A percentile compares a stretch with the other conserved stretches of the same genome.
phyloP scores from a whole-genome alignment of 2,329 filamentous ascomycete genomes.

The Aspergillus costaricaensis region DNA sequence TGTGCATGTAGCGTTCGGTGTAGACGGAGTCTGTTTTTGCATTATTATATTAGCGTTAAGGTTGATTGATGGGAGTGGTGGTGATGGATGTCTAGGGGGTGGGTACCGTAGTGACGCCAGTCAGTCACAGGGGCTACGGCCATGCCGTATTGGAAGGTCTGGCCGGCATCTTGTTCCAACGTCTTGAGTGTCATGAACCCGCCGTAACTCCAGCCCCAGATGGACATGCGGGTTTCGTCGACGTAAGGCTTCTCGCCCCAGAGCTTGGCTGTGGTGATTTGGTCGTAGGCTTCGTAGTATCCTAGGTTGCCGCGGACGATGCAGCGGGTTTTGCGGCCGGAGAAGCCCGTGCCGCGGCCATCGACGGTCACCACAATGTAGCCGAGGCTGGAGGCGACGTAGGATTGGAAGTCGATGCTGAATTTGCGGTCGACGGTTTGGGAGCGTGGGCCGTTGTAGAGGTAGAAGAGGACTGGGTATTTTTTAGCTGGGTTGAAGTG shows the following conservation, averaged over 20 bases:
- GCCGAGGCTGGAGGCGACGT: conserved; percentile 78
- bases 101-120: conserved; percentile 79
- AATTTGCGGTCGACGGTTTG: conserved; percentile 83
- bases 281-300: conserved; percentile 80
- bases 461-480: conserved; percentile 92
- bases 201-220: conserved; percentile 99
- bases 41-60: too few species aligned
- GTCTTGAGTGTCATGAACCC: conserved; percentile 95
- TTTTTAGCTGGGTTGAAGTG: conserved; percentile 81
- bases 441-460: conserved; percentile 93
- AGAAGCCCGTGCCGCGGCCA: conserved; percentile 87
- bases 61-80: too few species aligned
- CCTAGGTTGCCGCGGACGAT: conserved; percentile 82
- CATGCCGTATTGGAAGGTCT: conserved; percentile 95
- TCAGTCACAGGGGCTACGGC: conserved; percentile 98
- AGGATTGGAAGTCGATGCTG: conserved; percentile 83
- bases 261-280: conserved; percentile 84
- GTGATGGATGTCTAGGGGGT: too few species aligned
- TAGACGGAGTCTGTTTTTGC: conserved; percentile 34
- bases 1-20: conserved; percentile 83
- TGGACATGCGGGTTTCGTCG: conserved; percentile 77
- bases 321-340: conserved; percentile 80
- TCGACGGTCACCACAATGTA: conserved; percentile 96
- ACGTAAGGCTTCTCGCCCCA: conserved; percentile 83
- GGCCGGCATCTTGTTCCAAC: conserved; percentile 83